Conservation (phyloP, 2,329 filamentous ascomycete genomes). For the Pestalotiopsis sp. region DNA sequence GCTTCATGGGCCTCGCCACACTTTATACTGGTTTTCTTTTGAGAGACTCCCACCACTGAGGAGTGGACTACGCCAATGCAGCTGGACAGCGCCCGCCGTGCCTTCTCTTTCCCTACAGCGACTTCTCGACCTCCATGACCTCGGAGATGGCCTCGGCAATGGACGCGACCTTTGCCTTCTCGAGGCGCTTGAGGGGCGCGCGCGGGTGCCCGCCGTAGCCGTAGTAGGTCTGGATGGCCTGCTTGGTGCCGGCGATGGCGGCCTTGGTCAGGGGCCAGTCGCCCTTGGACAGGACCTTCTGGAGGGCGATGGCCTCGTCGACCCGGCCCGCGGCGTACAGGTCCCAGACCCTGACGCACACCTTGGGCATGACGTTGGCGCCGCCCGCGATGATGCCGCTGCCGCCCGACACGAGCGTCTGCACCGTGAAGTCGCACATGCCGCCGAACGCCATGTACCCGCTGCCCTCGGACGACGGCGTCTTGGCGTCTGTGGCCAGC, state of each 20-base stretch:
- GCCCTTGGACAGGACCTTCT: constrained; percentile 75
- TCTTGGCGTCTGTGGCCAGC: constrained; percentile 70
- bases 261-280: constrained; percentile 85
- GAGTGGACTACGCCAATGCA: too few relatives aligned
- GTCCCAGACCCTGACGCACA: constrained; percentile 78
- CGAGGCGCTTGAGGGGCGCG: constrained; percentile 69
- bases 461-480: constrained; percentile 58
- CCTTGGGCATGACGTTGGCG: constrained; percentile 83
- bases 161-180: constrained; percentile 53
- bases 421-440: constrained; percentile 84
- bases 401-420: constrained; percentile 78
- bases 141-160: constrained; percentile 62
- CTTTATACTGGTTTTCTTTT: too few relatives aligned
- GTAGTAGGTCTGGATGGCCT: constrained; percentile 77
- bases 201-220: constrained; percentile 81
- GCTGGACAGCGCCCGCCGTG: too few relatives aligned
- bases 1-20: too few relatives aligned
- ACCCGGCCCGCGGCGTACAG: constrained; percentile 73
- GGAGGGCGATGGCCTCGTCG: constrained; percentile 74
- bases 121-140: constrained; percentile 67
- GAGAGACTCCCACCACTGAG: too few relatives aligned
- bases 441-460: constrained; percentile 87
- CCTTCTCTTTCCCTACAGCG: constrained; percentile 36
- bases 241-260: constrained; percentile 85
- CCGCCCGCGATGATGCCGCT: constrained; percentile 84